These are phyloP conservation scores for Podila minutissima DNA, from an alignment of 192 early-diverging fungal genomes.

Conservation along the genomic window DNA sequence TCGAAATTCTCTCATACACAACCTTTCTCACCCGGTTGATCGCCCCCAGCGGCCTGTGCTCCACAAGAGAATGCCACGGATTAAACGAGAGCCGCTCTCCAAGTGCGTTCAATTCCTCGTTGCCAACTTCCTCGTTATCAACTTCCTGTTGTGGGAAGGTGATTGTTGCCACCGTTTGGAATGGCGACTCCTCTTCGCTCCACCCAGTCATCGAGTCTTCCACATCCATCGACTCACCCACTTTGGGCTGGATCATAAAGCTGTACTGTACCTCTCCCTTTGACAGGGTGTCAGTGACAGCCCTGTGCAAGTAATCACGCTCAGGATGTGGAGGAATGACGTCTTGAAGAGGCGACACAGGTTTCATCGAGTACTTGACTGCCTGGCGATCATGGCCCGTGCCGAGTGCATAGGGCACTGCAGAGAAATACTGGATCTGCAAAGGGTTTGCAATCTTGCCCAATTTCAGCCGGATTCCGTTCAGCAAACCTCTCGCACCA, in stretches of 20 bases:
- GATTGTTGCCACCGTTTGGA: constrained; percentile 27
- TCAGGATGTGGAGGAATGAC: constrained; percentile 1
- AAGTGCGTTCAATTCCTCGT: constrained; percentile 10
- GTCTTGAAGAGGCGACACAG: constrained; percentile 11
- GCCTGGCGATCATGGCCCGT: constrained; percentile 13
- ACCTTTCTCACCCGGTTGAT: constrained; percentile 33
- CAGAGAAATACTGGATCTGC: constrained; percentile 32
- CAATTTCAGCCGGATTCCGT: background rate
- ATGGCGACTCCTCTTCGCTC: constrained; percentile 26
- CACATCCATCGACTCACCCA: constrained; percentile 17
- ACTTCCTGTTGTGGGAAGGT: constrained; percentile 33
- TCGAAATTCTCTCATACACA: constrained; percentile 41
- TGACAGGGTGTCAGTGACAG: constrained; percentile 4
- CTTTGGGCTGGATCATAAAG: constrained; percentile 31
- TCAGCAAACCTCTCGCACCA: constrained; percentile 18
- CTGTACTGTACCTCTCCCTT: constrained; percentile 19
- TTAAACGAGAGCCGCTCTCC: constrained; percentile 44
- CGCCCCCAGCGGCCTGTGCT: constrained; percentile 22
- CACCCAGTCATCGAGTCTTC: constrained; percentile 36
- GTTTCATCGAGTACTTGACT: constrained; percentile 45
- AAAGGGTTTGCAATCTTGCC: constrained; percentile 33
- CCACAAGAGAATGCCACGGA: constrained; percentile 34
- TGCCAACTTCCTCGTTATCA: background rate
- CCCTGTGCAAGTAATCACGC: constrained; percentile 24
- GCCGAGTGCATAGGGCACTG: constrained; percentile 34